Evolutionary conservation across 805 yeast genomes (phyloP), one percentile per base, ranked within the genome.

Genomic region (Saccharomycopsis olivae): DNA sequence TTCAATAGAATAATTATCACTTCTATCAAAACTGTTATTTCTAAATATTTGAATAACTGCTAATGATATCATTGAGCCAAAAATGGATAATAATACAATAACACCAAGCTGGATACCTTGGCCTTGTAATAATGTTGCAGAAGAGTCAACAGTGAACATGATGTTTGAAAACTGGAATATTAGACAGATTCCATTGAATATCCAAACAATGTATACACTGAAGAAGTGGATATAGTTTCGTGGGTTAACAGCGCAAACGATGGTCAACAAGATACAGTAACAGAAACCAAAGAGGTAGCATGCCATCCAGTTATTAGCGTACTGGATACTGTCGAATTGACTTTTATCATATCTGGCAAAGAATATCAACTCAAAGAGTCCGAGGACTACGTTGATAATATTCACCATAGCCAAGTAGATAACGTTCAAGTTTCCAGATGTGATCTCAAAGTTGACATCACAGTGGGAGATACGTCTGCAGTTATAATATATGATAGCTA

Each of bases 261-360:
- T 30, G 15, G 41, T 39, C 18, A 39, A 19, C 15, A 34, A 21
- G 15, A 40, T 6, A 37, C 33, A 39, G 24, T 27, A 33, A 24
- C 34, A 32, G 21, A 43, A 39, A 10, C 44, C 43, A 35, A 36
- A 32, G 19, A 30, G 14, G 29, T 20, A 39, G 23, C 43, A 27
- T 21, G 25, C 14, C 25, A 40, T 14, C 40, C 43, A 39, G 18
- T 33, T 32, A 18, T 23, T 20, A n/a, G 34, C 23, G 31, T 35
- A 35, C 15, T 25, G 21, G 11, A 24, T 19, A 15, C 16, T 27
- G 13, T 6, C 18, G n/a, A 24, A 6, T 6, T 27, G 15, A 17
- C 14, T 31, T 5, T 28, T 5, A 16, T 39, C 30, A 14, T 35
- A 20, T 24, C 23, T 34, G 2, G 21, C 10, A 19, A 38, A 40